phyloP scores from a whole-genome alignment of 352 stramenopile genomes.

The Globisporangium cylindrosporum region DNA sequence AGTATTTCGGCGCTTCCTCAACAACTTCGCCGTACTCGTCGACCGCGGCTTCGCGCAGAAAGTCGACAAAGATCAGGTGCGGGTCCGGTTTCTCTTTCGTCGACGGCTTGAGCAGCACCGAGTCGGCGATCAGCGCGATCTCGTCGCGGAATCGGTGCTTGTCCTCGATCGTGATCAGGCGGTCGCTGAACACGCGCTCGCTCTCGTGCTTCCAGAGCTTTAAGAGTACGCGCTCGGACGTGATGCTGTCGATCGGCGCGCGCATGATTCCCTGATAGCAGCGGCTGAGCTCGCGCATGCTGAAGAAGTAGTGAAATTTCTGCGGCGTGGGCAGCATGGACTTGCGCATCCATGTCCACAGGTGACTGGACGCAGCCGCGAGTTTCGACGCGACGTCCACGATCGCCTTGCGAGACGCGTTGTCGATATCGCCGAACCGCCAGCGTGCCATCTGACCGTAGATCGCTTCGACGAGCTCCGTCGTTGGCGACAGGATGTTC shows the following conservation, averaged over 20 bases:
- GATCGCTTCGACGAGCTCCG: conserved; percentile 83
- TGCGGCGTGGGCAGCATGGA: conserved; percentile 70
- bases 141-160: conserved; percentile 69
- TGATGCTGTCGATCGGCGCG: conserved; percentile 45
- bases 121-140: conserved; percentile 41
- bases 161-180: conserved; percentile 68
- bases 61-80: conserved; percentile 72
- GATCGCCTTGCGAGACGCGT: conserved; percentile 33
- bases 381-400: conserved; percentile 46
- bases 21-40: conserved; percentile 84
- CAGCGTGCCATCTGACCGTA: conserved; percentile 81
- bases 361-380: conserved; percentile 46
- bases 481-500: conserved; percentile 72
- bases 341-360: conserved; percentile 67
- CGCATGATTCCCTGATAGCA: conserved; percentile 82
- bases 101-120: conserved; percentile 32
- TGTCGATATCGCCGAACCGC: conserved; percentile 34
- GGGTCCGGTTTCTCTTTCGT: conserved; percentile 25
- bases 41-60: conserved; percentile 73
- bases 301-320: conserved; percentile 86
- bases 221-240: conserved; percentile 46
- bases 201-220: conserved; percentile 84
- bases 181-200: conserved; percentile 79
- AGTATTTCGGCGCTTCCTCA: conserved; percentile 77
- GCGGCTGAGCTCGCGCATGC: conserved; percentile 65